Conservation (phyloP, 257 asterid genomes). For the Solanum habrochaites region DNA sequence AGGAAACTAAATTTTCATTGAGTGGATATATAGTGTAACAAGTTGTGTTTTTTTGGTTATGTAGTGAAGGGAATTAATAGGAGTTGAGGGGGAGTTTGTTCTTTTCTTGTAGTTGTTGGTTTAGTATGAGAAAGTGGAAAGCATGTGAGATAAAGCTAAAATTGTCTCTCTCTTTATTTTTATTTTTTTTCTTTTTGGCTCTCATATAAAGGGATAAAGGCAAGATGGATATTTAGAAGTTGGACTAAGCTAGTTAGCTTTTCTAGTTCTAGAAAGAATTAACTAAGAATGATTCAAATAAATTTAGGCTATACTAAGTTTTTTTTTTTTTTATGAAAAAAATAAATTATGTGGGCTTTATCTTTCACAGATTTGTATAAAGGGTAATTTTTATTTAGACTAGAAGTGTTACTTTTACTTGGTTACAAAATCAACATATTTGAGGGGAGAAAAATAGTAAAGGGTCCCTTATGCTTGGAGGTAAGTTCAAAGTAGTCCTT, state of each 20-base stretch:
- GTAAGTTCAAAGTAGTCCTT: not conserved
- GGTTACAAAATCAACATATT: not conserved
- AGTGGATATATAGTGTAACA: not conserved
- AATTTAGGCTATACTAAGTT: not conserved
- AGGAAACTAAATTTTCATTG: not conserved
- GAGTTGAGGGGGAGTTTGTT: conserved; percentile 27
- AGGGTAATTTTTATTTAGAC: not conserved
- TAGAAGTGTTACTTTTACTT: not conserved
- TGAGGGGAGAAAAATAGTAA: not conserved
- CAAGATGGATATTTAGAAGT: conserved; percentile 31
- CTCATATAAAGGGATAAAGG: conserved; percentile 42
- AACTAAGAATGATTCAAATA: not conserved
- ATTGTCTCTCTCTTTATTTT: conserved; percentile 46
- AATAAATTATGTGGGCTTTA: not conserved
- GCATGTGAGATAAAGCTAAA: conserved; percentile 90
- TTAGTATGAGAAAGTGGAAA: conserved; percentile 64
- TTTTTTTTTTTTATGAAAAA: not conserved
- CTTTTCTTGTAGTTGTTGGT: conserved; percentile 84
- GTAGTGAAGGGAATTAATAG: conserved; percentile 25
- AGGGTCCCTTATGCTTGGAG: not conserved
- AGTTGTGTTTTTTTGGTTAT: not conserved
- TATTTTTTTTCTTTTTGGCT: not conserved
- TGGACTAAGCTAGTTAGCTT: conserved; percentile 41
- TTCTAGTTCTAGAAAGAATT: conserved; percentile 16
- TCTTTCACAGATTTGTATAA: not conserved